Conservation (phyloP, 2,329 filamentous ascomycete species). For the Aspergillus felis region DNA sequence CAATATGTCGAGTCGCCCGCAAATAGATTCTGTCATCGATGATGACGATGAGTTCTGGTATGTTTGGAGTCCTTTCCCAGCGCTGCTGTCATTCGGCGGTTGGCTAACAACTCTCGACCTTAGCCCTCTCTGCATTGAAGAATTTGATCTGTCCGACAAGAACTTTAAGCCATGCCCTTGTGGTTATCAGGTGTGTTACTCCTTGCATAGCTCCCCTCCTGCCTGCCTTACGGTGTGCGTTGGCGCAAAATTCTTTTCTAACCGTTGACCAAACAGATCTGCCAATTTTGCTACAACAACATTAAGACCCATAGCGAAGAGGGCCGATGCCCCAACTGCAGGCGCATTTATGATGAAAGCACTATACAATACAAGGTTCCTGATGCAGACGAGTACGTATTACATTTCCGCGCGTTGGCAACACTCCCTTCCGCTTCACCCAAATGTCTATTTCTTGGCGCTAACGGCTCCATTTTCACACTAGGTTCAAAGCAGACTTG, state of each 20-base stretch:
- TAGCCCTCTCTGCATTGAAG: constrained; percentile 96
- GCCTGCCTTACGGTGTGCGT: not conserved
- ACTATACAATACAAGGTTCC: constrained; percentile 97
- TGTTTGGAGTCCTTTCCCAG: constrained; percentile 8
- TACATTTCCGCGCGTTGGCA: not conserved
- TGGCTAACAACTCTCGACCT: constrained; percentile 18
- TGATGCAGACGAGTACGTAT: constrained; percentile 86
- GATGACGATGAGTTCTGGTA: constrained; percentile 49
- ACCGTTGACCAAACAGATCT: constrained; percentile 61
- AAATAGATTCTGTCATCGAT: constrained; percentile 48
- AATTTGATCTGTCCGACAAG: constrained; percentile 95
- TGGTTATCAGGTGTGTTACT: constrained; percentile 78
- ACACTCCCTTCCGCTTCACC: not conserved
- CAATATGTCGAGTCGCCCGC: constrained; percentile 43
- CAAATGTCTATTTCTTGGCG: constrained; percentile 6
- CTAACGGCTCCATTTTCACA: constrained; percentile 17
- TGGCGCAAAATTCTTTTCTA: constrained; percentile 10
- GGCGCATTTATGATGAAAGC: constrained; percentile 92
- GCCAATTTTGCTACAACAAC: constrained; percentile 99
- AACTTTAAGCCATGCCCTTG: constrained; percentile 97
- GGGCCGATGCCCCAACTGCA: constrained; percentile 93
- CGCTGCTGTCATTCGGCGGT: constrained; percentile 1
- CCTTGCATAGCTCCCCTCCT: not conserved
- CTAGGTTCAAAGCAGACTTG: constrained; percentile 49
- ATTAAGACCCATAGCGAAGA: constrained; percentile 95